phyloP scores from a whole-genome alignment of 495 filamentous ascomycete species.

The Aspergillus taichungensis region DNA sequence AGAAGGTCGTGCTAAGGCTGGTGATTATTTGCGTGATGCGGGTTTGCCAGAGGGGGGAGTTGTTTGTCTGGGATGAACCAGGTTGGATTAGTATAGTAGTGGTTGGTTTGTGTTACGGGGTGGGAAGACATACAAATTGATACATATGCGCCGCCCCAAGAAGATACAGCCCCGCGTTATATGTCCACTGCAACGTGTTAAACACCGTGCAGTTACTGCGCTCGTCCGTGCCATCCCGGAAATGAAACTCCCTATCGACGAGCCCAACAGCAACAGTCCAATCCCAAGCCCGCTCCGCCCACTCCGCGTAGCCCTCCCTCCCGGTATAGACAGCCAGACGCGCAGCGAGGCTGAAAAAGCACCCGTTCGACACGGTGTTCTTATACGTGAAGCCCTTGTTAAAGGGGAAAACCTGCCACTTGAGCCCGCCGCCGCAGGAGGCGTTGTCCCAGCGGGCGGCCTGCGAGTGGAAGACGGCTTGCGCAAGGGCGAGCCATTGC shows the following conservation, averaged over 20 bases:
- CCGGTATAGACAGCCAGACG: conserved; percentile 64
- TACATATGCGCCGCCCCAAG: conserved; percentile 66
- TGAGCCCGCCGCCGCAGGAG: conserved; percentile 57
- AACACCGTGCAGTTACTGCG: conserved; percentile 38
- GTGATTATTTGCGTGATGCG: conserved; percentile 48
- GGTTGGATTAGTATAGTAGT: too few relatives aligned
- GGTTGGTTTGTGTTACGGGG: too few relatives aligned
- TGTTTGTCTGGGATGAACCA: conserved; percentile 43
- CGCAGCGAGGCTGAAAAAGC: conserved; percentile 68
- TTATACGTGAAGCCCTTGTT: conserved; percentile 72
- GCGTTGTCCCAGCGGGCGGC: conserved; percentile 56
- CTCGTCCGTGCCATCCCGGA: conserved; percentile 53
- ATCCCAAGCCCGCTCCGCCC: conserved; percentile 59
- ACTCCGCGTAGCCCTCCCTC: conserved; percentile 63
- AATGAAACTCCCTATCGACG: conserved; percentile 45
- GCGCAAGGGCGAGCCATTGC: conserved; percentile 63
- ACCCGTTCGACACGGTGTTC: conserved; percentile 65
- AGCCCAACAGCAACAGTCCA: conserved; percentile 55
- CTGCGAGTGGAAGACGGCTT: conserved; percentile 68
- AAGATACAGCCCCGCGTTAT: conserved; percentile 56
- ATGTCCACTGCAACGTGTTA: conserved; percentile 52
- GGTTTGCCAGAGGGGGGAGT: conserved; percentile 42
- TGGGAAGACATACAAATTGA: conserved; percentile 48
- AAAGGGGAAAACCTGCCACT: conserved; percentile 71
- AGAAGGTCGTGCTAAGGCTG: conserved; percentile 42